phyloP scores from a whole-genome alignment of 1,284 basidiomycete species.

The Fomitopsis palustris region DNA sequence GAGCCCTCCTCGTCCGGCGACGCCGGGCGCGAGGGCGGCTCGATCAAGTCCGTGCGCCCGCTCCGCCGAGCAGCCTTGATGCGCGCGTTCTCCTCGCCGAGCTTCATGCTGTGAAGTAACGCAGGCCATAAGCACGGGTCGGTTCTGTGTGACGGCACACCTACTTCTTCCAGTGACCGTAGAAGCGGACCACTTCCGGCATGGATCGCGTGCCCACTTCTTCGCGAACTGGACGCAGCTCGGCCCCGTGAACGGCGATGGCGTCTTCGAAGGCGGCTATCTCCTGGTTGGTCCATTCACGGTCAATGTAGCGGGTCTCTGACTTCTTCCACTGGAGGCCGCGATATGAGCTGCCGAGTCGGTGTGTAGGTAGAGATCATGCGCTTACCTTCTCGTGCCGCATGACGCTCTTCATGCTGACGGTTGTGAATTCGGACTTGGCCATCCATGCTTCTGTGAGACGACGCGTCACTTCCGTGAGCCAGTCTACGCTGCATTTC shows the following conservation, averaged over 20 bases:
- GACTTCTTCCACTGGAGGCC: conserved; percentile 63
- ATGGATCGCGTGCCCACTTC: conserved; percentile 70
- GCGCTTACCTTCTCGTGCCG: conserved; percentile 55
- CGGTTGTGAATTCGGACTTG: conserved; percentile 49
- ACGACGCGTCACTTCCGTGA: conserved; percentile 67
- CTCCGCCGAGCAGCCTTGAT: conserved; percentile 46
- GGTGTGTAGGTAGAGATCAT: neutral
- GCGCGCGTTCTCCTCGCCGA: conserved; percentile 61
- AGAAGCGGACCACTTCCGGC: conserved; percentile 79
- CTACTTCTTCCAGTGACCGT: conserved; percentile 84
- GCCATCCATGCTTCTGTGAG: conserved; percentile 61
- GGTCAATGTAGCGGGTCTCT: conserved; percentile 66
- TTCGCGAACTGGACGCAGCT: conserved; percentile 74
- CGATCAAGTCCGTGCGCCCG: conserved; percentile 26
- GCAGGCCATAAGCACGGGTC: conserved; percentile 3
- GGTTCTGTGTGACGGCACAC: conserved; percentile 14
- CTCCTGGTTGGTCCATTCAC: conserved; percentile 72
- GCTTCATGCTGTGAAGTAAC: conserved; percentile 43
- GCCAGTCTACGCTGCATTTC: conserved; percentile 66
- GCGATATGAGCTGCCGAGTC: conserved; percentile 5
- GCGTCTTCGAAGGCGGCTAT: conserved; percentile 73
- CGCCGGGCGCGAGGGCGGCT: conserved; percentile 15
- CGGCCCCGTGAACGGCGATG: conserved; percentile 68
- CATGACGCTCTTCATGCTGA: conserved; percentile 57
- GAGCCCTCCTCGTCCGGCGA: conserved; percentile 74